Evolutionary conservation across 371 early-diverging fungal genomes (phyloP), one percentile per base, ranked within the genome.

Genomic region (Mortierella sp.): DNA sequence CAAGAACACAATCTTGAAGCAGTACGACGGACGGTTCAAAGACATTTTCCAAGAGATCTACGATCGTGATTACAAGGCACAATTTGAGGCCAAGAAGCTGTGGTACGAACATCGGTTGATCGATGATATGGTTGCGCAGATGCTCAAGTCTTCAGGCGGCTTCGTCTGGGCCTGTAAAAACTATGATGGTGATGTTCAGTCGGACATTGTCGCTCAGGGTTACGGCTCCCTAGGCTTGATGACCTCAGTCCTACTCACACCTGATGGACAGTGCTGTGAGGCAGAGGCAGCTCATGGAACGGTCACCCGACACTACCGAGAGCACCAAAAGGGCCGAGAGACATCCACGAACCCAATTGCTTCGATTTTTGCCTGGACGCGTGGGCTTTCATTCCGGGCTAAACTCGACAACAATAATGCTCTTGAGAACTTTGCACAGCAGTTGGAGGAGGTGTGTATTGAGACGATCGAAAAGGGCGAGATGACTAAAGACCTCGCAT

Each of bases 101-200:
- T 96, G 94, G 94, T 97, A 97, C 77, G 97, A 97, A 83, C 97
- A 97, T 82, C 92, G 94, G 57, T 86, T 97, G 64, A 96, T 97
- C 73, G 97, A 97, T 83, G 97, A 97, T 80, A 97, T 97, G 96
- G 97, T 97, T 68, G 97, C 97, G n/a, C 96, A 96, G 85, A 93
- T 93, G 57, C 85, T 97, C 74, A 97, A 97, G 84, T 94, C 95
- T 68, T 85, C 89, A 64, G 97, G 97, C 50, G 96, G 96, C 16
- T 96, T 95, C 64, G 93, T 97, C 14, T 95, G 96, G 92, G 97
- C 97, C 0, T 90, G 91, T 84, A 96, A 96, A 86, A 97, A 97
- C 89, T 96, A 95, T 79, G 95, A 96, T 77, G 96, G 96, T 68
- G 94, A 95, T 84, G 95, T 96, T 14, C 95, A 95, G 81, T 96